Base-by-base conservation (phyloP, 2,329 filamentous ascomycete species). In the Diaporthe ampelina region DNA sequence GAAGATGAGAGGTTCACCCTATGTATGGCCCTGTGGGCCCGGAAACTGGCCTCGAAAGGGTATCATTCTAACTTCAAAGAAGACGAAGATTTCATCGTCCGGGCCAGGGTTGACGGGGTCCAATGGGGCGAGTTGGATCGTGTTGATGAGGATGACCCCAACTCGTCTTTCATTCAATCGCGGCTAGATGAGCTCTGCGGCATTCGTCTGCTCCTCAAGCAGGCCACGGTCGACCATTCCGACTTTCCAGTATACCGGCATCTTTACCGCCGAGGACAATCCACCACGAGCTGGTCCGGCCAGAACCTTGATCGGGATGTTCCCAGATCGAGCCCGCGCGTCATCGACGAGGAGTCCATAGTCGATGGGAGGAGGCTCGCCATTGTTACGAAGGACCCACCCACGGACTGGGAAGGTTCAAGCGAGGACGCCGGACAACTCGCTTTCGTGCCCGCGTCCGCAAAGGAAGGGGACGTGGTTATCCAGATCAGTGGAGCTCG, bases 401-500 rank as follows among this genome's bases (percentile, higher is more conserved):
- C 2, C 1, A 21, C 56, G 0, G 6, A 45, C 5, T 21, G 15
- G 0, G 29, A 26, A 13, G 9, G 1, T 21, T 7, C 59, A 3
- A 24, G 7, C 1, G 8, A 48, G 2, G 24, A 8, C 17, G 24
- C 24, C 11, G 59, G 59, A 2, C 56, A 71, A 29, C 56, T 71
- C 4, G 69, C 56, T 26, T 15, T 71, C 1, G 29, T 71, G 1
- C 69, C 56, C 4, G 29, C 4, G 3, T 17, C 19, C 9, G 69
- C 69, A 40, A 4, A 11, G 26, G 13, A n/a, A 3, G 69, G 69
- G 1, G 69, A 71, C 26, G 2, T 52, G n/a, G 52, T 71, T 3
- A 59, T 71, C 13, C 69, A 71, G 43, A 59, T 71, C 40, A 71
- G 56, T n/a, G 69, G 69, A 1, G 56, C 56, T 1, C 69, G 69